These are phyloP conservation scores for Excoecaria cochinchinensis DNA, from an alignment of 345 rosid species.

Conservation along the genomic window DNA sequence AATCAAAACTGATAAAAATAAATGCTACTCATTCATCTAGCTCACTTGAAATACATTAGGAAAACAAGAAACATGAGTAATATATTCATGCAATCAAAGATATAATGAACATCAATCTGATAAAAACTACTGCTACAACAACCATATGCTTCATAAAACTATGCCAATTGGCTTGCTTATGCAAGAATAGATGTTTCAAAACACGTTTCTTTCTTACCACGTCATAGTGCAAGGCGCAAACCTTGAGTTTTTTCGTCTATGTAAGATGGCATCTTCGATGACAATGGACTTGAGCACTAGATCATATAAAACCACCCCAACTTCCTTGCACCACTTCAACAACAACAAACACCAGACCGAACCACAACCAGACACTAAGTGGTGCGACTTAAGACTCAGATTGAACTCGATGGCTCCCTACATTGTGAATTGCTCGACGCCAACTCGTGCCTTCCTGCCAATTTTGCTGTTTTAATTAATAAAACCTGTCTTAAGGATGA, in stretches of 20 bases:
- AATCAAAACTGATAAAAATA: background rate
- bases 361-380: conserved; percentile 17
- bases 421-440: conserved; percentile 5
- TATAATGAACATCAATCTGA: background rate
- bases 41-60: background rate
- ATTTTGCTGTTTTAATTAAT: background rate
- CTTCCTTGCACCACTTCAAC: conserved; percentile 22
- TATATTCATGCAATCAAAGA: conserved; percentile 9
- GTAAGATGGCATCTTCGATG: background rate
- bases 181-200: background rate
- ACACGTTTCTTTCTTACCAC: background rate
- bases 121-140: conserved; percentile 8
- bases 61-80: background rate
- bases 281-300: conserved; percentile 1
- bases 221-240: background rate
- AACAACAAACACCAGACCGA: conserved; percentile 24
- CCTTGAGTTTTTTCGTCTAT: background rate
- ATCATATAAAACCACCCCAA: conserved; percentile 19
- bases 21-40: background rate
- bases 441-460: conserved; percentile 16
- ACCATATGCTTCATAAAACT: background rate
- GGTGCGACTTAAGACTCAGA: conserved; percentile 14
- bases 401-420: conserved; percentile 16
- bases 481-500: conserved; percentile 15
- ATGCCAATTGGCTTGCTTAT: conserved; percentile 9